Evolutionary conservation across 2,329 filamentous ascomycete genomes (phyloP).

Genomic region (Aspergillus japonicus): DNA sequence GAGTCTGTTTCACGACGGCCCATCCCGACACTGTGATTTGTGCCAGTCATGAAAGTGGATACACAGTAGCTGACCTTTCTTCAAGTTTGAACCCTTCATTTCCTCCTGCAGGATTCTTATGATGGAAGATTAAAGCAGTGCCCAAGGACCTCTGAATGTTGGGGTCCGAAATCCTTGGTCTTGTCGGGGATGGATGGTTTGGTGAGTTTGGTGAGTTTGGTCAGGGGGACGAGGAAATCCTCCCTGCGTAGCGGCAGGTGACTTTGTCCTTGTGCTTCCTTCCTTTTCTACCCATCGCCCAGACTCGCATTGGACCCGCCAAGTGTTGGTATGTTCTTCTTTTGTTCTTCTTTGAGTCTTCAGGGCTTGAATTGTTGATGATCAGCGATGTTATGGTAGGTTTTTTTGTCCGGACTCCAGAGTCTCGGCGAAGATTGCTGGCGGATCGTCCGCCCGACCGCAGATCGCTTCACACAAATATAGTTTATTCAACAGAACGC

Average conservation of each 20-base stretch:
- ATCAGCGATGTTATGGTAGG: not conserved
- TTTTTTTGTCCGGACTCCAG: not conserved
- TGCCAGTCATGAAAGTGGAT: not conserved
- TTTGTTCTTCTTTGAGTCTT: too few relatives aligned
- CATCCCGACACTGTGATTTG: not conserved
- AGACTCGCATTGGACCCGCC: too few relatives aligned
- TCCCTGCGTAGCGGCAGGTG: too few relatives aligned
- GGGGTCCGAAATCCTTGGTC: not conserved
- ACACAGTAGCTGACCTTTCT: not conserved
- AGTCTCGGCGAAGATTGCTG: not conserved
- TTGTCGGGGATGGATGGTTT: not conserved
- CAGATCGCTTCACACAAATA: not conserved
- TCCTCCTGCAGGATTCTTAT: not conserved
- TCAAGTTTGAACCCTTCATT: not conserved
- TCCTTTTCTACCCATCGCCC: too few relatives aligned
- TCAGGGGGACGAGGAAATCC: too few relatives aligned
- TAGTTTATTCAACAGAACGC: not conserved
- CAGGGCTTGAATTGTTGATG: too few relatives aligned
- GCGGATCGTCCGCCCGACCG: not conserved
- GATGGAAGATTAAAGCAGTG: not conserved
- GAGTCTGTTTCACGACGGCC: not conserved
- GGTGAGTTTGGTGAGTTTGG: too few relatives aligned
- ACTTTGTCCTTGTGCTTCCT: too few relatives aligned
- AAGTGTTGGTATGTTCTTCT: too few relatives aligned
- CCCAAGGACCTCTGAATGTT: not conserved